Evolutionary conservation across 1,284 basidiomycete species (phyloP).

Genomic region (Malassezia psittaci): DNA sequence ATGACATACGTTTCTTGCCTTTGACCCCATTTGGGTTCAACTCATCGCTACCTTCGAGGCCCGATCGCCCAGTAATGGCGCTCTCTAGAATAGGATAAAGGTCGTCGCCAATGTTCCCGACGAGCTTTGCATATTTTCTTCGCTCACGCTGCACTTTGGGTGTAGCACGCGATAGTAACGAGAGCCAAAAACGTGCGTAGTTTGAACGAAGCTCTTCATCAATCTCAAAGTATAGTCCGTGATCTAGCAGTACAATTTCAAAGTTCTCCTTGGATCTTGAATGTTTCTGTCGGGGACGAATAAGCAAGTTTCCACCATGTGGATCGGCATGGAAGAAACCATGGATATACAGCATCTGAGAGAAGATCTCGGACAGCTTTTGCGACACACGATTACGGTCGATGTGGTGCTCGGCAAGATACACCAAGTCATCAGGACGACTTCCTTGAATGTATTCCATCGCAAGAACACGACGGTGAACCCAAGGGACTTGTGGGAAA

Average conservation of each 20-base stretch:
- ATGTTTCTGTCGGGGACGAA: constrained; percentile 51
- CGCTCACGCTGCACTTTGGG: constrained; percentile 34
- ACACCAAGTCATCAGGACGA: constrained; percentile 77
- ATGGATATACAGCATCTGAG: constrained; percentile 90
- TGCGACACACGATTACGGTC: constrained; percentile 87
- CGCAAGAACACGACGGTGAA: constrained; percentile 73
- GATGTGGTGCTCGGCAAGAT: constrained; percentile 71
- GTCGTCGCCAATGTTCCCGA: constrained; percentile 45
- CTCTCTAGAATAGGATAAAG: constrained; percentile 46
- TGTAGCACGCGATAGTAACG: constrained; percentile 35
- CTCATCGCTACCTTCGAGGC: constrained; percentile 43
- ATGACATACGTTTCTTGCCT: constrained; percentile 27
- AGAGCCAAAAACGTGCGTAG: constrained; percentile 46
- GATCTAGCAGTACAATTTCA: constrained; percentile 45
- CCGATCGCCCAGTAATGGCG: constrained; percentile 43
- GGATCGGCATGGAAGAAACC: constrained; percentile 55
- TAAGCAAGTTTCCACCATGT: constrained; percentile 69
- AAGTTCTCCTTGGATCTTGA: constrained; percentile 43
- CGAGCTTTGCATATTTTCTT: constrained; percentile 37
- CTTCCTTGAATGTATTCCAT: constrained; percentile 86
- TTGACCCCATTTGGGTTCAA: constrained; percentile 40
- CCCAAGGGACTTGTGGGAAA: constrained; percentile 75
- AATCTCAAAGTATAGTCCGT: constrained; percentile 47
- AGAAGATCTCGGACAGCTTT: constrained; percentile 66
- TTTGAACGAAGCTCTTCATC: constrained; percentile 38